Evolutionary conservation across 192 early-diverging fungal species (phyloP).

Genomic region (Neocallimastix lanati): DNA sequence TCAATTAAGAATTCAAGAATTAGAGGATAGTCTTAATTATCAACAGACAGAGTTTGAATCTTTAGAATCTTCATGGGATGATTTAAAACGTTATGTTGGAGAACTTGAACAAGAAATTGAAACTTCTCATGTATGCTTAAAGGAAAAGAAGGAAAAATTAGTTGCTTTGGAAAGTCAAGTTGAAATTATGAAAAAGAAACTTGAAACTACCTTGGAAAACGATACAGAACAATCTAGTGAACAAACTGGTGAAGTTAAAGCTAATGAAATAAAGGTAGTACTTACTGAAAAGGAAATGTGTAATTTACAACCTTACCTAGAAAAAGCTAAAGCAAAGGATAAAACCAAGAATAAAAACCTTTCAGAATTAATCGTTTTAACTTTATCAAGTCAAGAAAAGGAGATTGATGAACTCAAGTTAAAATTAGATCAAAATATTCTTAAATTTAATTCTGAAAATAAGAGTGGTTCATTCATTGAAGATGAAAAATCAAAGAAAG

Average conservation of each 20-base stretch:
- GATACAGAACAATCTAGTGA: too few species aligned
- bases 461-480: not conserved
- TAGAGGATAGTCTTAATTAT: not conserved
- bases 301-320: not conserved
- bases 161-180: not conserved
- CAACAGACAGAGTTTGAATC: not conserved
- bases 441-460: not conserved
- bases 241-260: not conserved
- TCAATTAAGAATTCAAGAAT: not conserved
- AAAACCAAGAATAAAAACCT: not conserved
- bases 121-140: not conserved
- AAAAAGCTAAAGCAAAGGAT: not conserved
- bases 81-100: not conserved
- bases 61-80: not conserved
- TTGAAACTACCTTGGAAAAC: not conserved
- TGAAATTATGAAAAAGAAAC: not conserved
- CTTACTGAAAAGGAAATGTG: not conserved
- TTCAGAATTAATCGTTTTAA: not conserved
- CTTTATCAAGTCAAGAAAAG: not conserved
- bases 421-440: not conserved
- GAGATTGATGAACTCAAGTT: not conserved
- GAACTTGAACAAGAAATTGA: not conserved
- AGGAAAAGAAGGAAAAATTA: not conserved
- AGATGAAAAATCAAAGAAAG: not conserved
- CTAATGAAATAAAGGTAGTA: not conserved